Percentiles rank a stretch among this genome's conserved stretches.
phyloP scores from a whole-genome alignment of 768 basidiomycete genomes.

The Suillus subluteus region DNA sequence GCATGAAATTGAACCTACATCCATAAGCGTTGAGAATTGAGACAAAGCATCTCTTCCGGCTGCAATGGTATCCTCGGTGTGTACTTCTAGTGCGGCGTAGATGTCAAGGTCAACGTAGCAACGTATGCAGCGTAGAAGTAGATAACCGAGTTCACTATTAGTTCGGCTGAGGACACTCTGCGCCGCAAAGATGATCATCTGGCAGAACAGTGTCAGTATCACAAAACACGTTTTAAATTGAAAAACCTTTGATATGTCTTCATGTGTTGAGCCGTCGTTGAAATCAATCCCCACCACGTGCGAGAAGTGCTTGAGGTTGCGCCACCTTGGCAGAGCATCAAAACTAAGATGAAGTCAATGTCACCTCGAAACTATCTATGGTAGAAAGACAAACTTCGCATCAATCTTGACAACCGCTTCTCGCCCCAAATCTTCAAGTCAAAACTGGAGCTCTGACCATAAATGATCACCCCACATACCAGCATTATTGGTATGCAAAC shows the following conservation, averaged over 20 bases:
- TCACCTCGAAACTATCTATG: background rate
- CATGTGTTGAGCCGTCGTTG: background rate
- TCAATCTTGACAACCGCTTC: background rate
- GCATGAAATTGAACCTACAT: background rate
- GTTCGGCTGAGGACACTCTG: background rate
- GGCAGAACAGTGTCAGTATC: background rate
- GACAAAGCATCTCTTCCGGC: background rate
- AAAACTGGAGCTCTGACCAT: background rate
- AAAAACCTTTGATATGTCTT: background rate
- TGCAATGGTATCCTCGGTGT: background rate
- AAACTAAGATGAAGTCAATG: slow-evolving; percentile 2
- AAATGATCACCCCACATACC: background rate
- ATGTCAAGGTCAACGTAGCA: background rate
- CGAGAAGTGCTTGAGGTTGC: background rate
- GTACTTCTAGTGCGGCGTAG: background rate
- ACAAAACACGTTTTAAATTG: background rate
- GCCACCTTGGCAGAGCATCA: background rate
- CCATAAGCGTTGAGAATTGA: background rate
- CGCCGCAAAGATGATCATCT: background rate
- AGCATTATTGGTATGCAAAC: background rate
- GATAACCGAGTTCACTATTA: background rate
- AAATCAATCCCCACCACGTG: background rate
- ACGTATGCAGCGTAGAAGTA: background rate
- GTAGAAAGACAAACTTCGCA: background rate
- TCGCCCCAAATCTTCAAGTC: background rate